Evolutionary conservation across 2,329 filamentous ascomycete genomes (phyloP).

Genomic region (Diaporthe aspalathi): DNA sequence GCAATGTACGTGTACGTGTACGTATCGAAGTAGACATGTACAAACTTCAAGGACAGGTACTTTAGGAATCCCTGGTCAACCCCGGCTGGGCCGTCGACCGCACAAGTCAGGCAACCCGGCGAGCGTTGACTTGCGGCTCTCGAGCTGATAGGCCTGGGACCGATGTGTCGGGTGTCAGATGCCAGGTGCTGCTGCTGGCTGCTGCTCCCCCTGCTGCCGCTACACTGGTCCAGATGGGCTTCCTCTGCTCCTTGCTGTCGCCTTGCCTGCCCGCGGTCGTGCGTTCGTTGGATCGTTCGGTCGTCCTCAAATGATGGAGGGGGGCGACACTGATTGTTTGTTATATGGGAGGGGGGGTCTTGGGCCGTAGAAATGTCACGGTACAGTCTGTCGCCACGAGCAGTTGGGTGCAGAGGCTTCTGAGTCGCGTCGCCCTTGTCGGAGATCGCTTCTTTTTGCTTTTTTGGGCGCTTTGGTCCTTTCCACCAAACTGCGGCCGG

Average conservation of each 20-base stretch:
- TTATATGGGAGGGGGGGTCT: not conserved
- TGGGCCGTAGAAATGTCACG: slow-evolving; percentile 5
- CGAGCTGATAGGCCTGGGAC: slow-evolving; percentile 34
- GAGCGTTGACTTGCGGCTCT: slow-evolving; percentile 16
- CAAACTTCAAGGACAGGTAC: not conserved
- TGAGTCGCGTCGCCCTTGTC: slow-evolving; percentile 16
- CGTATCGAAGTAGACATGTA: slow-evolving; percentile 20
- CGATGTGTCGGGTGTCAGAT: slow-evolving; percentile 36
- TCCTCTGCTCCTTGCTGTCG: not conserved
- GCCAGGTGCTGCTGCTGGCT: slow-evolving; percentile 15
- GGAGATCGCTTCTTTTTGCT: slow-evolving; percentile 24
- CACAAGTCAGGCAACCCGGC: slow-evolving; percentile 22
- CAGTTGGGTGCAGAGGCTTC: not conserved
- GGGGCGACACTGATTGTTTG: slow-evolving; percentile 6
- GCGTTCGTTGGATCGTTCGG: slow-evolving; percentile 3
- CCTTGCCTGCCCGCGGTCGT: slow-evolving; percentile 9
- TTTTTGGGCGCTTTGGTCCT: not conserved
- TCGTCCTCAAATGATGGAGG: not conserved
- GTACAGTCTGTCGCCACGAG: not conserved
- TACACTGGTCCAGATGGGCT: no score
- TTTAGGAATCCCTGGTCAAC: no score
- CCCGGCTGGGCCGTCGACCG: no score
- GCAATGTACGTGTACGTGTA: slow-evolving; percentile 27
- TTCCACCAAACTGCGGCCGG: not conserved
- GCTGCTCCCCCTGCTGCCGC: slow-evolving; percentile 22